phyloP scores from a whole-genome alignment of 495 filamentous ascomycete species.

The Oidiodendron maius region DNA sequence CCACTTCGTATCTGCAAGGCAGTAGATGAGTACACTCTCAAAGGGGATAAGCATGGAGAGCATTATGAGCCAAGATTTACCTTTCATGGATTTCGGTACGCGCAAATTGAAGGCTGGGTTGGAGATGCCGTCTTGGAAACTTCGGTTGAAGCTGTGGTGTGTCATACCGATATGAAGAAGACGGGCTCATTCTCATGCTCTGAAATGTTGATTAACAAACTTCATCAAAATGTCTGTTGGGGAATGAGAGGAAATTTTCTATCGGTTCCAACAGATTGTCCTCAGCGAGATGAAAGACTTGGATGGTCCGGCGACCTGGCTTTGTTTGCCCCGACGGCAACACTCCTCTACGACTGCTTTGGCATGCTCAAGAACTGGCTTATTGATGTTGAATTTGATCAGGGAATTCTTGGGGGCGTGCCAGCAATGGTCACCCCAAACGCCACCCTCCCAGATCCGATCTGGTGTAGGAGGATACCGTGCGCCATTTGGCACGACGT shows the following conservation, averaged over 20 bases:
- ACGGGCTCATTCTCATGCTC: slow-evolving; percentile 43
- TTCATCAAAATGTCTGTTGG: slow-evolving; percentile 46
- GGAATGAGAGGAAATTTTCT: slow-evolving; percentile 51
- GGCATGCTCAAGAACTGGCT: slow-evolving; percentile 44
- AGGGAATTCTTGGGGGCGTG: slow-evolving; percentile 11
- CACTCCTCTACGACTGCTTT: slow-evolving; percentile 42
- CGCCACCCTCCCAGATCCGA: slow-evolving; percentile 4
- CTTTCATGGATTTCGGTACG: slow-evolving; percentile 52
- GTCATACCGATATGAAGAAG: slow-evolving; percentile 44
- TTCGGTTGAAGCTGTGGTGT: slow-evolving; percentile 37
- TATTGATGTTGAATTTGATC: slow-evolving; percentile 25
- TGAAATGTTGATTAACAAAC: slow-evolving; percentile 37
- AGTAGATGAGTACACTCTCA: slow-evolving; percentile 34
- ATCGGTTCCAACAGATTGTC: slow-evolving; percentile 49
- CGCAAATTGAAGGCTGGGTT: slow-evolving; percentile 43
- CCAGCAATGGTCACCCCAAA: slow-evolving; percentile 12
- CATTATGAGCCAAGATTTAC: slow-evolving; percentile 43
- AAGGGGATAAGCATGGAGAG: slow-evolving; percentile 13
- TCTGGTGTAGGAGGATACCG: too few species aligned
- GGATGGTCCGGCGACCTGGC: slow-evolving; percentile 52
- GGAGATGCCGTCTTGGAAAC: slow-evolving; percentile 9
- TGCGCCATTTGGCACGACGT: slow-evolving; percentile 45
- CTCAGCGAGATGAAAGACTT: slow-evolving; percentile 48
- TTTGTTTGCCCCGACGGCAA: slow-evolving; percentile 41
- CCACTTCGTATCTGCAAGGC: slow-evolving; percentile 42